A percentile compares a stretch with the other conserved stretches of the same genome.
Conservation (phyloP, 768 basidiomycete species). For the Pleurotus sapidus region DNA sequence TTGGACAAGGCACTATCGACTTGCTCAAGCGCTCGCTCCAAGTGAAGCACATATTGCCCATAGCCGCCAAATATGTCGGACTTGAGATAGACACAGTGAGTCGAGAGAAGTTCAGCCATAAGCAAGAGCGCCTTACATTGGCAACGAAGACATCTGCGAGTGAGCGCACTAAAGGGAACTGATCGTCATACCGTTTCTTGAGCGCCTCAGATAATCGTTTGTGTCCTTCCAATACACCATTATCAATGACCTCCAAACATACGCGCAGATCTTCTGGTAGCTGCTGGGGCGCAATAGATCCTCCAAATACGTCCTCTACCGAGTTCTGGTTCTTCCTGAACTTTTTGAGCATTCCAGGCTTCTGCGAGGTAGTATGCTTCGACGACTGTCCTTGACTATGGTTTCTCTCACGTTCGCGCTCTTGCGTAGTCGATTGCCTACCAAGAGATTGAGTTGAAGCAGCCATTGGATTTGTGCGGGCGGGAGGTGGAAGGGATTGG, state of each 20-base stretch:
- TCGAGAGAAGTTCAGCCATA: too few relatives aligned
- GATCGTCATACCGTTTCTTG: slow-evolving; percentile 90
- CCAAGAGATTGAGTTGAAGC: slow-evolving; percentile 76
- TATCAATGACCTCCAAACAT: slow-evolving; percentile 84
- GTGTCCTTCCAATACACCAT: slow-evolving; percentile 88
- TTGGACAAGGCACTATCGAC: slow-evolving; percentile 78
- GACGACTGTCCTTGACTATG: slow-evolving; percentile 43
- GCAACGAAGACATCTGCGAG: slow-evolving; percentile 96
- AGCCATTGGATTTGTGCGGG: slow-evolving; percentile 48
- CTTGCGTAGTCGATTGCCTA: slow-evolving; percentile 57
- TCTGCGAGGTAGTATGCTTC: slow-evolving; percentile 25
- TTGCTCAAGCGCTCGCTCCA: slow-evolving; percentile 87
- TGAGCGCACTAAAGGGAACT: slow-evolving; percentile 89
- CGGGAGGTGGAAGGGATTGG: slow-evolving; percentile 68
- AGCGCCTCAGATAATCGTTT: slow-evolving; percentile 80
- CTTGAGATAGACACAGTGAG: slow-evolving; percentile 33
- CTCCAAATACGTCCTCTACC: slow-evolving; percentile 43
- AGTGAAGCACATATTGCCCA: slow-evolving; percentile 89
- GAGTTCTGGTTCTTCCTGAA: slow-evolving; percentile 64
- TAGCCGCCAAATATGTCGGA: slow-evolving; percentile 94
- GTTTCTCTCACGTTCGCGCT: slow-evolving; percentile 48
- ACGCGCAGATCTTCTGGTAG: slow-evolving; percentile 85
- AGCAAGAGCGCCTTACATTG: slow-evolving; percentile 56
- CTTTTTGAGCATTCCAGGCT: slow-evolving; percentile 60
- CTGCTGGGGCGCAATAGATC: slow-evolving; percentile 68